A percentile compares a stretch with the other conserved stretches of the same genome.
Evolutionary conservation across 805 yeast genomes (phyloP).

Genomic region (Metschnikowia gelsemii): DNA sequence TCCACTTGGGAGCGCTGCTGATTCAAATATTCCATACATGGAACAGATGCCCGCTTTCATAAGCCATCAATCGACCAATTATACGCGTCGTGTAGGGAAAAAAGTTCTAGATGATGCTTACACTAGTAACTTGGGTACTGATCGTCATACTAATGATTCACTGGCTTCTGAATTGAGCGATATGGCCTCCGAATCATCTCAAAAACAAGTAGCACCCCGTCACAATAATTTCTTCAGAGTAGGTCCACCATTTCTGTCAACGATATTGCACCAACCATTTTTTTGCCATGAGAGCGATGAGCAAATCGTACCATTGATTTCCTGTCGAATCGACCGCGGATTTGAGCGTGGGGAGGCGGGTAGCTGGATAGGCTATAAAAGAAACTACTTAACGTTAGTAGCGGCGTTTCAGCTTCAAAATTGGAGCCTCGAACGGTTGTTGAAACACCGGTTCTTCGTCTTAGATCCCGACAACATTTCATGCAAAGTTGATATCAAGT

Average conservation of each 20-base stretch:
- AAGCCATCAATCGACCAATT: no score
- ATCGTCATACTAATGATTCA: no score
- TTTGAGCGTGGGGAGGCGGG: conserved; percentile 20
- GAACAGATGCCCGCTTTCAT: no score
- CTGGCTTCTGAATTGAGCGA: neutral
- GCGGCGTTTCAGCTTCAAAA: conserved; percentile 44
- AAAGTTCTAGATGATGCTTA: no score
- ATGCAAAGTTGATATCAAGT: neutral
- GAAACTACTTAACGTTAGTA: conserved; percentile 66
- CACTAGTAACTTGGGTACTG: no score
- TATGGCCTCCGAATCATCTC: neutral
- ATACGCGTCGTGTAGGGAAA: no score
- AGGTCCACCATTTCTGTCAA: conserved; percentile 48
- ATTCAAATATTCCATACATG: no score
- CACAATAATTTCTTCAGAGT: conserved; percentile 59
- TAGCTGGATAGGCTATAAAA: conserved; percentile 65
- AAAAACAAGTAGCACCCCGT: conserved; percentile 52
- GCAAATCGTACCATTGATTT: conserved; percentile 11
- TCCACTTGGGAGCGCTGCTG: no score
- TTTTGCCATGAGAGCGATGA: conserved; percentile 4
- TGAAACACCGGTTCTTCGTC: conserved; percentile 28
- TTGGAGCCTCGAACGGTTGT: conserved; percentile 22
- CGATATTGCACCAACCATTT: conserved; percentile 1
- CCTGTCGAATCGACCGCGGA: conserved; percentile 27
- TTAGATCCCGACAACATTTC: neutral